These are phyloP conservation scores for Candolleomyces eurysporus DNA, from an alignment of 768 basidiomycete species.

Conservation along the genomic window DNA sequence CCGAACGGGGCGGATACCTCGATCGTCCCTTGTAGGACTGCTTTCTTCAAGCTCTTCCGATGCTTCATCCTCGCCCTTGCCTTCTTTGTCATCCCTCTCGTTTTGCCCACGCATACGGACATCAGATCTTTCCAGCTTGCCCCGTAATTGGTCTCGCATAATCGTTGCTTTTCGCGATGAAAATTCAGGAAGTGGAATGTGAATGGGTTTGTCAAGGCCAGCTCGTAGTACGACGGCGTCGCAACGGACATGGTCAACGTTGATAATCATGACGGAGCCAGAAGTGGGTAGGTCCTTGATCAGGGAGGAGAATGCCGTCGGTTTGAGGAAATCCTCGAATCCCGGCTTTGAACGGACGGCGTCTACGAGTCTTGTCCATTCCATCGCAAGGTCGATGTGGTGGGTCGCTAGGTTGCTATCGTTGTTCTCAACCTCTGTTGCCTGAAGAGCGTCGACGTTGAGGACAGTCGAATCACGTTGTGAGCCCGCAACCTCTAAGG, in stretches of 20 bases:
- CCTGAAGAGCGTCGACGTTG: background rate
- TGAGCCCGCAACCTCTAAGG: background rate
- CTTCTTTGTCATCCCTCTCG: background rate
- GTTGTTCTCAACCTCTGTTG: background rate
- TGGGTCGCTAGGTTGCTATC: background rate
- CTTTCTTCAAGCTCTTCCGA: background rate
- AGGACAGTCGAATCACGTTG: background rate
- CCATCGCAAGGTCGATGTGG: background rate
- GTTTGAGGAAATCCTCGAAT: background rate
- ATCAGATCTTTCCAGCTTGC: background rate
- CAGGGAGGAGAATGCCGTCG: background rate
- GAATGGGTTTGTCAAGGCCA: background rate
- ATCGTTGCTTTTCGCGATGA: background rate
- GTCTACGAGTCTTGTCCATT: background rate
- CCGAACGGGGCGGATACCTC: no score
- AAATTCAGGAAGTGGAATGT: background rate
- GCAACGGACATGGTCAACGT: background rate
- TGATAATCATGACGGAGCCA: slow-evolving; percentile 6
- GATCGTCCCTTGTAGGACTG: no score
- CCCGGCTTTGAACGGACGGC: background rate
- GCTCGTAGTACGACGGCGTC: background rate
- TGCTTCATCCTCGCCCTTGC: background rate
- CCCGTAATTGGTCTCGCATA: background rate
- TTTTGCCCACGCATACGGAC: background rate
- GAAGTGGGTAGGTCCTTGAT: background rate